Percentiles rank a stretch among this genome's conserved stretches.
Evolutionary conservation across 192 early-diverging fungal species (phyloP).

Genomic region (Chytriomyces sp.): DNA sequence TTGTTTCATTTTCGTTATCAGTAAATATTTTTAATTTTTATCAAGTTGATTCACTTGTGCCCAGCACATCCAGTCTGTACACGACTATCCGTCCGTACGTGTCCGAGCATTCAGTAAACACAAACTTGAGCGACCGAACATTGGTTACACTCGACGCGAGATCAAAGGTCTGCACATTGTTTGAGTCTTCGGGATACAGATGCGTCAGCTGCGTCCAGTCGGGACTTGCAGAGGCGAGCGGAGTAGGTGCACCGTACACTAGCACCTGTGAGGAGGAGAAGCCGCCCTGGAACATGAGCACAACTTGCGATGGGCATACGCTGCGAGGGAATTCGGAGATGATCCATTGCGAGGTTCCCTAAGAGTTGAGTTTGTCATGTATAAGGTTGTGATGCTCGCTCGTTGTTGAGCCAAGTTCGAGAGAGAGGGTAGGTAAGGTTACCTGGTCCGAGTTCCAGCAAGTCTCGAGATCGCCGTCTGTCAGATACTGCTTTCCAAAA

Average conservation of each 20-base stretch:
- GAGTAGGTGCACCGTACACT: background rate
- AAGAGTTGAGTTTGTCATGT: background rate
- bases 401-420: background rate
- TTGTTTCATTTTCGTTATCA: background rate
- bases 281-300: slow-evolving; percentile 35
- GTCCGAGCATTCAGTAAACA: slow-evolving; percentile 9
- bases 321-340: slow-evolving; percentile 7
- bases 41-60: background rate
- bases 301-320: background rate
- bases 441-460: slow-evolving; percentile 95
- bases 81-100: slow-evolving; percentile 29
- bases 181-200: slow-evolving; percentile 28
- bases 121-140: slow-evolving; percentile 13
- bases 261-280: slow-evolving; percentile 19
- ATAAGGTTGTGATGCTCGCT: background rate
- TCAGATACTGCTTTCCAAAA: slow-evolving; percentile 83
- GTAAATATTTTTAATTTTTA: background rate
- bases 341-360: slow-evolving; percentile 34
- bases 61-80: slow-evolving; percentile 18
- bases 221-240: background rate
- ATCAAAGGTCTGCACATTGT: slow-evolving; percentile 7
- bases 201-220: slow-evolving; percentile 12
- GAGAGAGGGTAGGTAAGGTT: slow-evolving; percentile 12
- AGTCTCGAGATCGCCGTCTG: slow-evolving; percentile 79
- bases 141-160: background rate